These are phyloP conservation scores for Oryza rufipogon DNA, from an alignment of 176 grass and related monocot genomes.

Conservation along the genomic window DNA sequence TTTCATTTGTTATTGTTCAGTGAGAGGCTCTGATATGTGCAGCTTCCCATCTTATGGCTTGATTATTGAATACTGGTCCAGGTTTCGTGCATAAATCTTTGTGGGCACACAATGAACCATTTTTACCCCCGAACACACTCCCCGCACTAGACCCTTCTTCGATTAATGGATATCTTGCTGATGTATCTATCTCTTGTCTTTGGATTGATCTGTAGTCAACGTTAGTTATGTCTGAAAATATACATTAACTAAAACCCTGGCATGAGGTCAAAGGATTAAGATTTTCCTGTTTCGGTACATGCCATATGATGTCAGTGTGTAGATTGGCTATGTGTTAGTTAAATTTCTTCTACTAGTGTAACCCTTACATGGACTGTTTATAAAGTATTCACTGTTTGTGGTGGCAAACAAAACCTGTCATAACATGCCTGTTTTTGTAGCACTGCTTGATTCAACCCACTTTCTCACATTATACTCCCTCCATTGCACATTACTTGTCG, in stretches of 20 bases:
- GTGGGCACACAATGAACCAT: not conserved
- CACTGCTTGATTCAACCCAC: not conserved
- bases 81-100: not conserved
- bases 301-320: not conserved
- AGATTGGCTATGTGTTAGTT: not conserved
- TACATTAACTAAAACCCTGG: conserved; percentile 1
- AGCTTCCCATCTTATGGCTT: not conserved
- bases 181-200: not conserved
- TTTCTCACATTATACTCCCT: too few species aligned
- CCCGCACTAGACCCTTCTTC: not conserved
- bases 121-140: not conserved
- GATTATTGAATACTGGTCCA: not conserved
- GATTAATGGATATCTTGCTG: not conserved
- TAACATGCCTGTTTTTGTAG: not conserved
- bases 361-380: not conserved
- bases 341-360: not conserved
- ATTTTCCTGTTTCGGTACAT: not conserved
- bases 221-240: not conserved
- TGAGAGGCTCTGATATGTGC: not conserved
- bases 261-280: not conserved
- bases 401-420: not conserved
- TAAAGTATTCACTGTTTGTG: not conserved
- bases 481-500: too few species aligned
- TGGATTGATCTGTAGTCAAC: not conserved
- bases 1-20: not conserved